Conservation (phyloP, 2,329 filamentous ascomycete species). For the Aureobasidium sp. region DNA sequence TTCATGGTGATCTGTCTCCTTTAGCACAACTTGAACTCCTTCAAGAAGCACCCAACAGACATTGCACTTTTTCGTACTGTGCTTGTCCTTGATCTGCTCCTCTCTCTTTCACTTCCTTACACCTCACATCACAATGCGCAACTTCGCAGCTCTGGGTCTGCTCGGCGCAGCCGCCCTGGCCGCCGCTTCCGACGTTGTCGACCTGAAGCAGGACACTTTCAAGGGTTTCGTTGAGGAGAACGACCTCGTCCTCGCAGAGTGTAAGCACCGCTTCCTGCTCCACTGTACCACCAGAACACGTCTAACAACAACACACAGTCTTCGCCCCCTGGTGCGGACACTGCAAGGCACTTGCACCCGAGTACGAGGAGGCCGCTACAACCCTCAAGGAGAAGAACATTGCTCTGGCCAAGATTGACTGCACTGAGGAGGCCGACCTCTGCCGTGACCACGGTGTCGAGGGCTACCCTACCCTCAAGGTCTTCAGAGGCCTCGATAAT, state of each 20-base stretch:
- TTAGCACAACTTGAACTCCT: background rate
- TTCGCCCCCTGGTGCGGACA: constrained; percentile 96
- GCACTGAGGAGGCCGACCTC: constrained; percentile 87
- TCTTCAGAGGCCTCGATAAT: constrained; percentile 88
- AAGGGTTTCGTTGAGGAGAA: constrained; percentile 77
- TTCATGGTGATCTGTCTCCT: constrained; percentile 7
- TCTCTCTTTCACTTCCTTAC: background rate
- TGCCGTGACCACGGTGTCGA: constrained; percentile 88
- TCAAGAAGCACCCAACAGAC: background rate
- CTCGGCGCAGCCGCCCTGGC: constrained; percentile 53
- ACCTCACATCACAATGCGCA: constrained; percentile 20
- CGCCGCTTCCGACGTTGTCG: constrained; percentile 69
- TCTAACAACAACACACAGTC: constrained; percentile 46
- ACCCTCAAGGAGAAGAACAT: constrained; percentile 83
- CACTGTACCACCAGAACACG: background rate
- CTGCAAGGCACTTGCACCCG: constrained; percentile 94
- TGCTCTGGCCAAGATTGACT: constrained; percentile 81
- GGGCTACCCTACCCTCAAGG: constrained; percentile 97
- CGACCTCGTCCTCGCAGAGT: constrained; percentile 88
- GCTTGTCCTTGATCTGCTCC: constrained; percentile 6
- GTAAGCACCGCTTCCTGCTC: constrained; percentile 46
- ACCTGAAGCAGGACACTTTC: constrained; percentile 82
- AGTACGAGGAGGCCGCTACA: constrained; percentile 83
- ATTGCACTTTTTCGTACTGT: constrained; percentile 1
- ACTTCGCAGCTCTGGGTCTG: constrained; percentile 32